Evolutionary conservation across 2,329 filamentous ascomycete species (phyloP), one percentile per base, ranked within the genome.

Genomic region (Fusarium bactridioides): DNA sequence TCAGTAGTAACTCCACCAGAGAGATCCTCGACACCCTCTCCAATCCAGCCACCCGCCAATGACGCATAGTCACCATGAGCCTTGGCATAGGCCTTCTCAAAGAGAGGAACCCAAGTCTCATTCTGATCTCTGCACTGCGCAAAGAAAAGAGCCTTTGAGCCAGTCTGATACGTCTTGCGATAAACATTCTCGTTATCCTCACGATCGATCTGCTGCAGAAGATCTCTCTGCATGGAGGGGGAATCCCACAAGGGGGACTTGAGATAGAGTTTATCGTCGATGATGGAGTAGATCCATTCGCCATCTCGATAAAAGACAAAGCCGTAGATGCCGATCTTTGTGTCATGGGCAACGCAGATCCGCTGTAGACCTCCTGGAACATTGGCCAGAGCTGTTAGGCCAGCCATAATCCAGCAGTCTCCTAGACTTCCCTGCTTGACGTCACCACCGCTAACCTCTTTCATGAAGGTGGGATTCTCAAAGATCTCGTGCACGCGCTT

Each of bases 221-320:
- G 85, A 60, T 93, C 88, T 43, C 93, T 89, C 78, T 94, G 92
- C 79, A 93, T 87, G 56, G 92, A 91, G 2, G 90, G 91, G 38
- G 93, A 93, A 73, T 97, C 93, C 84, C 94, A 97, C 78, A 93
- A 92, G 9, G 93, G 92, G 4, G 93, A 93, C 67, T 91, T 93
- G 23, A 97, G 87, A 79, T 93, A 97, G 6, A 97, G 86, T 82
- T 97, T 97, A 81, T 97, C 94, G 78, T 97, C 94, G 66, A 97
- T 90, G 69, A 97, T 95, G 64, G 93, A 94, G 75, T 94, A 94
- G 63, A 95, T 93, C 94, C 94, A 97, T 81, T 96, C 93, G 59
- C 94, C 94, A 77, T 97, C 94, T 79, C 94, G 86, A 79, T 92
- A 93, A 79, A 97, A 97, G 54, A 97, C 93, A 77, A 97, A 97